Base-by-base conservation (phyloP, 768 basidiomycete genomes). In the Boletus pseudopeckii region DNA sequence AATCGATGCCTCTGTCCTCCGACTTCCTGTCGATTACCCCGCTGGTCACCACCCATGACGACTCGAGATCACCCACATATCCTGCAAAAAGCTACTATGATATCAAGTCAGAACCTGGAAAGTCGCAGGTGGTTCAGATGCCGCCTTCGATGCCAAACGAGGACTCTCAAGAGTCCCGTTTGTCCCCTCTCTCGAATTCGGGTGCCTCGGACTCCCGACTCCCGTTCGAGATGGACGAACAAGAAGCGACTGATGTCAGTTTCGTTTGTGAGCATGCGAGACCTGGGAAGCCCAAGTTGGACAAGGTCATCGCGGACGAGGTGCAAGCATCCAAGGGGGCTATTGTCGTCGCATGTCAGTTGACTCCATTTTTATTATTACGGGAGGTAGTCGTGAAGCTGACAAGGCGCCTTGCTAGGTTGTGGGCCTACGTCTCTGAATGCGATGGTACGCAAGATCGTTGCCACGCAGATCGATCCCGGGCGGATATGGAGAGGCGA, bases 361-460 rank as follows among this genome's bases (percentile, higher is more conserved):
- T 13, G 30, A 32, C 37, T 34, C 7, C 34, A 3, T 32, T 36
- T 14, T 26, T 3, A n/a, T n/a, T n/a, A n/a, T 13, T 24, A 7
- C 8, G 8, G 2, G 7, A 2, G 32, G 14, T 33, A 4, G 28
- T 24, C 3, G 33, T 18, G 17, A 36, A 10, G 17, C 43, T 68
- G 22, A 60, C 11, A 2, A 28, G 33, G 10, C 14, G 0, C 3
- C 9, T 41, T 37, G 46, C n/a, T 56, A 87, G 86, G 84, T 60
- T 91, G 89, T 62, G 90, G 89, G 1, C 89, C 89, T 0, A 75
- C 77, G 0, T 82, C 85, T 7, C 74, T 91, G 47, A 86, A 88
- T 64, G 82, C 79, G 6, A 71, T 87, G 61, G 79, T 90, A 8
- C 75, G 90, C 39, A 85, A 87, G 66, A 71, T 80, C 39, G 77